A percentile compares a stretch with the other conserved stretches of the same genome.
Conservation (phyloP, 352 stramenopile species). For the Pythium aphanidermatum region DNA sequence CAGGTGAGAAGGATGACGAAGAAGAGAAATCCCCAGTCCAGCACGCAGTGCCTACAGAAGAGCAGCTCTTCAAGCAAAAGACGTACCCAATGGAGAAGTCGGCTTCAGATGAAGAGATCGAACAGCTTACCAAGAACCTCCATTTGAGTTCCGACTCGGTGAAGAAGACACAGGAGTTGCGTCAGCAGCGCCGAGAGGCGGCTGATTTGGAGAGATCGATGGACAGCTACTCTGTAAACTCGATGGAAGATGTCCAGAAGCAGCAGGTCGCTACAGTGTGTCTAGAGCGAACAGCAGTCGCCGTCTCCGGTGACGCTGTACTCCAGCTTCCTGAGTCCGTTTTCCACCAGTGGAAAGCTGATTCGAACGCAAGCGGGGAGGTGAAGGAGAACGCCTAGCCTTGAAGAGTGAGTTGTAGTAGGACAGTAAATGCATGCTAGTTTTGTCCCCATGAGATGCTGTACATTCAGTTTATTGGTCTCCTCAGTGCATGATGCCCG, state of each 20-base stretch:
- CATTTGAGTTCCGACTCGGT: slow-evolving; percentile 37
- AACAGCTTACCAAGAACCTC: slow-evolving; percentile 53
- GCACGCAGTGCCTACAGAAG: slow-evolving; percentile 10
- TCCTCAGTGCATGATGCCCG: too few species aligned
- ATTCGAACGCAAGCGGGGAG: too few species aligned
- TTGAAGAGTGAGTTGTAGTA: too few species aligned
- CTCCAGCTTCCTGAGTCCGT: slow-evolving; percentile 63
- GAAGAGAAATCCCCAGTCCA: slow-evolving; percentile 10
- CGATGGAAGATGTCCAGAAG: slow-evolving; percentile 62
- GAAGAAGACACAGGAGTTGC: slow-evolving; percentile 58
- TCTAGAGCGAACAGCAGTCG: slow-evolving; percentile 60
- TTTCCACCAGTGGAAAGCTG: slow-evolving; percentile 52
- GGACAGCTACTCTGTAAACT: slow-evolving; percentile 42
- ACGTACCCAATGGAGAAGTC: slow-evolving; percentile 29
- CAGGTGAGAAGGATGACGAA: slow-evolving; percentile 25
- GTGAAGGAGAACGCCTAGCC: too few species aligned
- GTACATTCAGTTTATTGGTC: too few species aligned
- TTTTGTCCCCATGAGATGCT: too few species aligned
- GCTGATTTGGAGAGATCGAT: slow-evolving; percentile 11
- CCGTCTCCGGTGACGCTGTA: slow-evolving; percentile 65
- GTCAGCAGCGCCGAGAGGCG: slow-evolving; percentile 31
- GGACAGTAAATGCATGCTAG: too few species aligned
- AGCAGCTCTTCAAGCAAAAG: slow-evolving; percentile 48
- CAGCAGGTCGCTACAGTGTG: slow-evolving; percentile 60
- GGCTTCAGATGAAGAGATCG: slow-evolving; percentile 54